These are phyloP conservation scores for Plasmodium billcollinsi DNA, from an alignment of 169 alveolate genomes.

Conservation along the genomic window DNA sequence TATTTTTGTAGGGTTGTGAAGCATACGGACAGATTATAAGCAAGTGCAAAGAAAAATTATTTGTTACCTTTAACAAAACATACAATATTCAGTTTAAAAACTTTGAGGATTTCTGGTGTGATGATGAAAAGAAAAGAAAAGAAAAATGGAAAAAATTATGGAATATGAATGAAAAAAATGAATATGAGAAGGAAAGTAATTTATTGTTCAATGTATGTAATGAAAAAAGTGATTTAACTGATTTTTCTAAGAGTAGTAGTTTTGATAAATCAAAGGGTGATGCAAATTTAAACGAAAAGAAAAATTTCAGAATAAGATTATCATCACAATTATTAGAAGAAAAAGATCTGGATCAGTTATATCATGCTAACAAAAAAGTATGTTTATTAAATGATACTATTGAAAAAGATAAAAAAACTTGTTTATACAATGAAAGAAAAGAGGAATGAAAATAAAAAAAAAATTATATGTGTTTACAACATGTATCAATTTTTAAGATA, in stretches of 20 bases:
- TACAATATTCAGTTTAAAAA: conserved; percentile 46
- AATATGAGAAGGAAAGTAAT: conserved; percentile 12
- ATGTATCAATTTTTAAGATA: no score
- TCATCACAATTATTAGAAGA: conserved; percentile 62
- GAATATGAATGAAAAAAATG: conserved; percentile 38
- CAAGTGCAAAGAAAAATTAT: conserved; percentile 61
- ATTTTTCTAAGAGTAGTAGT: not conserved
- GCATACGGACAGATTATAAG: conserved; percentile 62
- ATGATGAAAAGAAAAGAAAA: conserved; percentile 59
- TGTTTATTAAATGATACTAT: conserved; percentile 10
- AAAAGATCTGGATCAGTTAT: conserved; percentile 30
- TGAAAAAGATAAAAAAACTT: conserved; percentile 49
- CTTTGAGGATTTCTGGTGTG: conserved; percentile 67
- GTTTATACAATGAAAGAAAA: conserved; percentile 55
- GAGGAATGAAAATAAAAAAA: conserved; percentile 9
- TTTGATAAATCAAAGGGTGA: conserved; percentile 30
- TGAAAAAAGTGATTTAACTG: conserved; percentile 18
- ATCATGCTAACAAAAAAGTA: conserved; percentile 14
- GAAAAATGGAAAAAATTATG: conserved; percentile 58
- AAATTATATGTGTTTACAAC: no score
- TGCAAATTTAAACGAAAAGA: conserved; percentile 28
- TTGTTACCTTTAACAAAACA: conserved; percentile 54
- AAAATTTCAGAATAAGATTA: conserved; percentile 69
- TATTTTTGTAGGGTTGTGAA: conserved; percentile 60
- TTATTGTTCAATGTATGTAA: conserved; percentile 3